Evolutionary conservation across 345 rosid species (phyloP), one percentile per base, ranked within the genome.

Genomic region (Citrus medica): DNA sequence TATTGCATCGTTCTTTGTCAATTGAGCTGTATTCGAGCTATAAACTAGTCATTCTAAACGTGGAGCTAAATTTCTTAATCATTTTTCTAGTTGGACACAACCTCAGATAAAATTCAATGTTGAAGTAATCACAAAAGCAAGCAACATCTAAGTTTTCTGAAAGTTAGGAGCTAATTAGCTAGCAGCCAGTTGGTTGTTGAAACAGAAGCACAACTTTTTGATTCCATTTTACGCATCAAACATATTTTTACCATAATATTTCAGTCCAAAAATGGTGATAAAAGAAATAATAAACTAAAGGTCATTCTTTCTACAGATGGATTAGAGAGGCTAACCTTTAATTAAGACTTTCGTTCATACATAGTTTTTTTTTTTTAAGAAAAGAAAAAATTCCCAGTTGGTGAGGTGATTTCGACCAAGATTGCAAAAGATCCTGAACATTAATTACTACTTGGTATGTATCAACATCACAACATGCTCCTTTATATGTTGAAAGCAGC

Each of bases 131-230:
- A 59, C 73, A 16, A 67, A 66, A 67, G 25, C 74, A 58, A 68
- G 74, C 79, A 68, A 56, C 74, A 77, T 24, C 73, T 53, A 67
- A 66, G 33, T 33, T 33, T 53, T 58, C 5, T 35, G 73, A 38
- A 51, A 37, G 55, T 46, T 46, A 46, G 51, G 51, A 46, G 51
- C 51, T 46, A 46, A 46, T 46, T 46, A 46, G 58, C 22, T 17
- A 78, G 19, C 22, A 21, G 64, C 61, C 53, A 35, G 51, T 71
- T 35, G 71, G 76, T 78, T 51, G 56, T 78, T 63, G 71, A 30
- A 78, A 71, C 27, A 53, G 25, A 33, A 32, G 16, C 37, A 35
- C 16, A 12, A 13, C 42, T 4, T 53, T 28, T 24, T 40, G 8
- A 42, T 48, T 7, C 14, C 27, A 77, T 13, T 56, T 46, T 19